These are phyloP conservation scores for Hypomontagnella monticulosa DNA, from an alignment of 495 filamentous ascomycete genomes.

Conservation along the genomic window DNA sequence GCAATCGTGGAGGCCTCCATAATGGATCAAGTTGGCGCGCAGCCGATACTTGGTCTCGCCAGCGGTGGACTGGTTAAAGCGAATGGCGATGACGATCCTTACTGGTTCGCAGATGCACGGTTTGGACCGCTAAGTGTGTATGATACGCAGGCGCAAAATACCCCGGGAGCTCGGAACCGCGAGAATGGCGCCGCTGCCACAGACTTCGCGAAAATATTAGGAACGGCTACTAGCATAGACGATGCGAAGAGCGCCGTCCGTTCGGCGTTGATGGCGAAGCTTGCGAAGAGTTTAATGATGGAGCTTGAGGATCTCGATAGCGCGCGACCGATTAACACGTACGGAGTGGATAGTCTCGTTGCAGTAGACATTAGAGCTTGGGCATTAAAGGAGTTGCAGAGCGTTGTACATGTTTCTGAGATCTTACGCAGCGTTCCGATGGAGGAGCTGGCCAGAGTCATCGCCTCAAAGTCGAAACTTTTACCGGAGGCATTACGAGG, in stretches of 20 bases:
- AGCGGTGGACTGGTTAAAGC: constrained; percentile 44
- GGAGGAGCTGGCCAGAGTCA: constrained; percentile 37
- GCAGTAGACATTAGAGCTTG: constrained; percentile 59
- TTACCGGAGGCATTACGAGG: constrained; percentile 24
- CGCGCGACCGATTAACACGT: constrained; percentile 39
- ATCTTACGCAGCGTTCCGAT: constrained; percentile 56
- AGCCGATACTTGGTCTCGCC: constrained; percentile 43
- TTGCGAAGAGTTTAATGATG: constrained; percentile 45
- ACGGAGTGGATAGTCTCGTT: constrained; percentile 60
- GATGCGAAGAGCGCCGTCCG: constrained; percentile 38
- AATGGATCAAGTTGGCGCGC: constrained; percentile 33
- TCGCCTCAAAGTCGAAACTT: constrained; percentile 44
- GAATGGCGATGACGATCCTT: constrained; percentile 51
- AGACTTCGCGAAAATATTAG: constrained; percentile 37
- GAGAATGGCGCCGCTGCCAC: constrained; percentile 16
- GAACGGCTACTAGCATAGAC: constrained; percentile 23
- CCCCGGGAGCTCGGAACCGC: constrained; percentile 19
- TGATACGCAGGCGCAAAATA: constrained; percentile 39
- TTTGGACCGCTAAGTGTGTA: constrained; percentile 53
- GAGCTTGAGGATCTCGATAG: constrained; percentile 45
- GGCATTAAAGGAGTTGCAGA: constrained; percentile 54
- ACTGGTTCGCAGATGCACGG: constrained; percentile 57
- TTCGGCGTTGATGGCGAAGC: constrained; percentile 42
- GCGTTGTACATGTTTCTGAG: constrained; percentile 62
- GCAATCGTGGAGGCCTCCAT: constrained; percentile 39